Conservation (phyloP, 1,139 yeast genomes). For the Scheffersomyces segobiensis region DNA sequence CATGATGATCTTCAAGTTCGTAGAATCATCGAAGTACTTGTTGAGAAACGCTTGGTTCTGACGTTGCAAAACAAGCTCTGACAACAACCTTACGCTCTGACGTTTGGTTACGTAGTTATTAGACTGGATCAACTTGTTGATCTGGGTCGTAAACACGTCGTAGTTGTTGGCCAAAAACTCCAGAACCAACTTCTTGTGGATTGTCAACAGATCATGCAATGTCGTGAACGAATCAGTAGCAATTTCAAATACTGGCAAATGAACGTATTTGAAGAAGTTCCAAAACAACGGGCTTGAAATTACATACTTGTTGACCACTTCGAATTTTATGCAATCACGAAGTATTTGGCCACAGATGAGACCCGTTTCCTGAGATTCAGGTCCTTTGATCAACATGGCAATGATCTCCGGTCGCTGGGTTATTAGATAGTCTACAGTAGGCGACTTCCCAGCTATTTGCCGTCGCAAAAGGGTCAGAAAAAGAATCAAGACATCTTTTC, state of each 20-base stretch:
- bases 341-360: constrained; percentile 76
- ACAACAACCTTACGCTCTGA: constrained; percentile 79
- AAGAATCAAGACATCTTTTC: constrained; percentile 76
- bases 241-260: constrained; percentile 76
- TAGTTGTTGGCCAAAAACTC: constrained; percentile 64
- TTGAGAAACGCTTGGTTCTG: constrained; percentile 74
- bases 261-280: constrained; percentile 80
- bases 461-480: constrained; percentile 80
- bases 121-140: constrained; percentile 71
- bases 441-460: constrained; percentile 72
- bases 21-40: constrained; percentile 75
- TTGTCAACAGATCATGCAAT: constrained; percentile 64
- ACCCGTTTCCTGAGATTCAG: constrained; percentile 71
- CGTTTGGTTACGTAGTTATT: constrained; percentile 89
- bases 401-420: constrained; percentile 64
- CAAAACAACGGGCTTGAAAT: constrained; percentile 63
- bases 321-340: constrained; percentile 84
- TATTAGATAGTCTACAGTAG: constrained; percentile 83
- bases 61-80: constrained; percentile 73
- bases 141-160: constrained; percentile 55
- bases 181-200: constrained; percentile 66
- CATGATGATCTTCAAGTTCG: constrained; percentile 84
- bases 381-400: constrained; percentile 58
- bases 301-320: constrained; percentile 61
- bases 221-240: constrained; percentile 90